phyloP scores from a whole-genome alignment of 169 alveolate genomes.

The Plasmodium reichenowi region DNA sequence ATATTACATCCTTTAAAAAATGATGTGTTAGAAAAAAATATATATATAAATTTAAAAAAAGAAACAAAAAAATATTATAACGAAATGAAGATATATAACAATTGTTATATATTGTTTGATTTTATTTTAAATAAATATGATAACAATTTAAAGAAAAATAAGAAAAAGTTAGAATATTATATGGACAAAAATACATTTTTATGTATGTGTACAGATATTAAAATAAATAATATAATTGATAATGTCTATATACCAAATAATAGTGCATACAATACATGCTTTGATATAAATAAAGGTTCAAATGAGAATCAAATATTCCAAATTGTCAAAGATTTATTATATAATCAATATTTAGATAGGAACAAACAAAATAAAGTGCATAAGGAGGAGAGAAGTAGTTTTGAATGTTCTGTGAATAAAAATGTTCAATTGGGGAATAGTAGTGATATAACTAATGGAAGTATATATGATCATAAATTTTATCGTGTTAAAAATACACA shows the following conservation, averaged over 20 bases:
- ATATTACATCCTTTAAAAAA: constrained; percentile 77
- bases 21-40: constrained; percentile 65
- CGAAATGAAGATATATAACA: constrained; percentile 72
- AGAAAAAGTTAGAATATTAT: constrained; percentile 68
- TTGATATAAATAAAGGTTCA: constrained; percentile 35
- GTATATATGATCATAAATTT: too few species aligned
- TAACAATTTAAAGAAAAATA: constrained; percentile 65
- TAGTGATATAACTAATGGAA: too few species aligned
- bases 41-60: constrained; percentile 74
- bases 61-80: constrained; percentile 60
- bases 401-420: too few species aligned
- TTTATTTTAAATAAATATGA: constrained; percentile 74
- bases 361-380: not conserved
- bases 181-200: constrained; percentile 73
- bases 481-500: too few species aligned
- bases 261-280: constrained; percentile 19
- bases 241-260: constrained; percentile 51
- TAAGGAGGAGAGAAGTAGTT: not conserved
- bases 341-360: constrained; percentile 16
- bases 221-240: constrained; percentile 70
- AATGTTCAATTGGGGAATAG: too few species aligned
- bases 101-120: constrained; percentile 69
- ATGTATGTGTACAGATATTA: constrained; percentile 77
- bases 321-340: constrained; percentile 43
- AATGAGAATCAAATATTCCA: constrained; percentile 60